A percentile compares a stretch with the other conserved stretches of the same genome.
phyloP scores from a whole-genome alignment of 768 basidiomycete species.

The Arthromyces matolae region DNA sequence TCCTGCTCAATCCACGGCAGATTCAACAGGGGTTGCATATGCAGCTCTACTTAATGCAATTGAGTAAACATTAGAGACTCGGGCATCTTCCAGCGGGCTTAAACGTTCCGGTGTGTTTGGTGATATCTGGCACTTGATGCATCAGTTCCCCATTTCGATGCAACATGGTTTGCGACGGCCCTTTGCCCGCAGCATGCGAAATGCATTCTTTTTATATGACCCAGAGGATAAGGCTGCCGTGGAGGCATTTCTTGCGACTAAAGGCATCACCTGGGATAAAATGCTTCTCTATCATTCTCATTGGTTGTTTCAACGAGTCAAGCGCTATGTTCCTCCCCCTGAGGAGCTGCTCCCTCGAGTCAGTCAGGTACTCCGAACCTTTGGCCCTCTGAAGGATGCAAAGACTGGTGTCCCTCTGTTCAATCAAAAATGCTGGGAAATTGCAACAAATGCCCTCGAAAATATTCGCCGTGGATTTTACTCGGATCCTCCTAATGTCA shows the following conservation, averaged over 20 bases:
- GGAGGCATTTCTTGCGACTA: not conserved
- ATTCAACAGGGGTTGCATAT: not conserved
- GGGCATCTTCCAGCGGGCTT: not conserved
- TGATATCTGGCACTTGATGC: conserved; percentile 15
- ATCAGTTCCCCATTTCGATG: conserved; percentile 16
- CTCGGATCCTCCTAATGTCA: too few relatives aligned
- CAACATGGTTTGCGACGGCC: conserved; percentile 16
- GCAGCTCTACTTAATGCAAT: not conserved
- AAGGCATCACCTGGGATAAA: not conserved
- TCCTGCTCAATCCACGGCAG: not conserved
- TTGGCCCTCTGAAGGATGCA: too few relatives aligned
- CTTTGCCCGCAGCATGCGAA: conserved; percentile 15
- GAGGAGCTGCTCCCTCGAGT: too few relatives aligned
- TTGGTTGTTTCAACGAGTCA: not conserved
- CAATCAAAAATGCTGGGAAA: too few relatives aligned
- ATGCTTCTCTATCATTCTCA: not conserved
- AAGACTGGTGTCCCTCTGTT: too few relatives aligned
- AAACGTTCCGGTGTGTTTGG: conserved; percentile 6
- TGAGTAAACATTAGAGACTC: not conserved
- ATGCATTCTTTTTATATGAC: conserved; percentile 17
- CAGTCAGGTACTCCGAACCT: too few relatives aligned
- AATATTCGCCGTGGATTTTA: too few relatives aligned
- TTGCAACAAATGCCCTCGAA: too few relatives aligned
- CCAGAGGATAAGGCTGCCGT: conserved; percentile 12
- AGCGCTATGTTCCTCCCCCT: not conserved